A percentile compares a stretch with the other conserved stretches of the same genome.
Evolutionary conservation across 2,329 filamentous ascomycete genomes (phyloP).

Genomic region (Stagonosporopsis chrysanthemi): DNA sequence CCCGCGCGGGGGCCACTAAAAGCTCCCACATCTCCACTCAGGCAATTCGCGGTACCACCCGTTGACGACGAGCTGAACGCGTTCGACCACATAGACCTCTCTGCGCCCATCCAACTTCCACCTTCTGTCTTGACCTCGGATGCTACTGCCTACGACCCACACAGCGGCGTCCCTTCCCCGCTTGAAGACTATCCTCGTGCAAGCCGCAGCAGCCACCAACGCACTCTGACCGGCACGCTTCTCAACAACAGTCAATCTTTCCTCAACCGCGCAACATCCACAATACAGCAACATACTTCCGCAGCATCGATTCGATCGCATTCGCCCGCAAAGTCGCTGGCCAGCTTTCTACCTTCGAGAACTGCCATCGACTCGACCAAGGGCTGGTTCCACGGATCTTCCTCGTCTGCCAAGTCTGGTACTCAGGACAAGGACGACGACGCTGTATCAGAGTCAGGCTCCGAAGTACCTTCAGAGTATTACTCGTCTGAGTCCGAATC

Average conservation of each 20-base stretch:
- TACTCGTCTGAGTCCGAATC: slow-evolving; percentile 30
- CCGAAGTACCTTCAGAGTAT: slow-evolving; percentile 38
- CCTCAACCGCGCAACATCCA: slow-evolving; percentile 45
- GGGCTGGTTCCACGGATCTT: slow-evolving; percentile 62
- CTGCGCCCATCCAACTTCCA: slow-evolving; percentile 40
- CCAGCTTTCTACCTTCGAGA: slow-evolving; percentile 50
- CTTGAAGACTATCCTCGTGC: slow-evolving; percentile 36
- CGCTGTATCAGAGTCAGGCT: slow-evolving; percentile 35
- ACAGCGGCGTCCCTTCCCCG: slow-evolving; percentile 36
- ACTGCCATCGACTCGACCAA: slow-evolving; percentile 45
- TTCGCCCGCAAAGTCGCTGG: slow-evolving; percentile 49
- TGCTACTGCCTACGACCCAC: slow-evolving; percentile 46
- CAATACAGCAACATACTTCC: slow-evolving; percentile 50
- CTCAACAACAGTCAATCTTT: slow-evolving; percentile 44
- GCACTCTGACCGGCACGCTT: slow-evolving; percentile 47
- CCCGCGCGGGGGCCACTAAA: slow-evolving; percentile 36
- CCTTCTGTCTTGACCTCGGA: slow-evolving; percentile 45
- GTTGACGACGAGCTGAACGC: slow-evolving; percentile 25
- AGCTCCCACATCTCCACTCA: slow-evolving; percentile 27
- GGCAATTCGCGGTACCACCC: slow-evolving; percentile 34
- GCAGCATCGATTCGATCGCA: slow-evolving; percentile 46
- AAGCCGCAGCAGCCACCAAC: slow-evolving; percentile 38
- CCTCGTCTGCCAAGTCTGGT: slow-evolving; percentile 58
- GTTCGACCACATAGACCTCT: slow-evolving; percentile 47
- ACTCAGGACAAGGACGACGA: slow-evolving; percentile 43